Percentiles rank a stretch among this genome's conserved stretches.
These are phyloP conservation scores for Starmerella roubikii DNA, from an alignment of 805 yeast genomes.

Conservation along the genomic window DNA sequence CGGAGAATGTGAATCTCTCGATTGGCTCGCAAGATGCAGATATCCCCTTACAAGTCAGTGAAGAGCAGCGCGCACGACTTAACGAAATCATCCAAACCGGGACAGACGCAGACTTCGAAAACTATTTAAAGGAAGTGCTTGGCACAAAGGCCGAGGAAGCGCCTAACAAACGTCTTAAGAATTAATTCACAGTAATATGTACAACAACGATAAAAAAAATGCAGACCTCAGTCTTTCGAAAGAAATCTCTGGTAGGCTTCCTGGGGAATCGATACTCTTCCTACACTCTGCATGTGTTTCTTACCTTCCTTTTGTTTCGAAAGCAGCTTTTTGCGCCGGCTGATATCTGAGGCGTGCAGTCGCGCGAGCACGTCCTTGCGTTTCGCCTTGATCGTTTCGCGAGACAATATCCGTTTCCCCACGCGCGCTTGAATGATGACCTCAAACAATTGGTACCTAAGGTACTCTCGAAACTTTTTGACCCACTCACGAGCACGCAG, in stretches of 20 bases:
- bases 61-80: constrained; percentile 45
- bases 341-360: constrained; percentile 84
- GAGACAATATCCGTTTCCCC: constrained; percentile 63
- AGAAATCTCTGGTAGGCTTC: constrained; percentile 86
- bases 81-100: constrained; percentile 65
- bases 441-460: constrained; percentile 76
- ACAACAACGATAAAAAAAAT: neutral
- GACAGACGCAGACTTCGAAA: constrained; percentile 62
- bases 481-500: constrained; percentile 71
- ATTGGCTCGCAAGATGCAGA: constrained; percentile 26
- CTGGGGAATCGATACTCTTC: constrained; percentile 62
- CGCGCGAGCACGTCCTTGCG: constrained; percentile 90
- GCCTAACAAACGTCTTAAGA: neutral
- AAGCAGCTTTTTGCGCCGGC: constrained; percentile 76
- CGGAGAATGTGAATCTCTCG: constrained; percentile 20
- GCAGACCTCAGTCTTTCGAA: constrained; percentile 16
- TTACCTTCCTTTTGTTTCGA: constrained; percentile 91
- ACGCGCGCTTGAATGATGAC: constrained; percentile 86
- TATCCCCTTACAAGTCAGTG: constrained; percentile 27
- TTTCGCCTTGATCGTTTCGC: constrained; percentile 88
- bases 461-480: constrained; percentile 60
- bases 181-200: neutral
- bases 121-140: constrained; percentile 52
- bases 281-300: constrained; percentile 64
- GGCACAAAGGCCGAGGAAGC: neutral